phyloP scores from a whole-genome alignment of 768 basidiomycete genomes.

The Hemileccinum impolitum region DNA sequence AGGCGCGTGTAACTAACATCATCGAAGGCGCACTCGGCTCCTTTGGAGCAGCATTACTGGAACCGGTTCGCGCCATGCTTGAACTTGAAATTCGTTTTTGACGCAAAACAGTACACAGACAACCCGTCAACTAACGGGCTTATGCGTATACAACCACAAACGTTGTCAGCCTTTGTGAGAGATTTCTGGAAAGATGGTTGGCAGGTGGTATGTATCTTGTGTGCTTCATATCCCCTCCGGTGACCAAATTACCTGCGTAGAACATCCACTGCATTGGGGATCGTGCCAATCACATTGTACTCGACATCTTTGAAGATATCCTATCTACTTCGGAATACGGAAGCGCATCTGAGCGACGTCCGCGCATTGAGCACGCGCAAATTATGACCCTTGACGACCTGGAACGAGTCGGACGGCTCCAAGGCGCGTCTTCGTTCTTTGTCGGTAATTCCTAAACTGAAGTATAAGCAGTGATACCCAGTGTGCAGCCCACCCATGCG shows the following conservation, averaged over 20 bases:
- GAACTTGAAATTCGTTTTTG: not conserved
- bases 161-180: constrained; percentile 50
- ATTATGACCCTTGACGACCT: constrained; percentile 75
- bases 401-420: constrained; percentile 62
- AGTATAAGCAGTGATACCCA: constrained; percentile 66
- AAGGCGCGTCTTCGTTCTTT: constrained; percentile 46
- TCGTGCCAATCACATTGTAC: constrained; percentile 75
- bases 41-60: constrained; percentile 85
- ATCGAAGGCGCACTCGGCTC: constrained; percentile 78
- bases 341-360: constrained; percentile 46
- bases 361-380: constrained; percentile 92
- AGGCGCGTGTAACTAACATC: constrained; percentile 3
- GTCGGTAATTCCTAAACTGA: not conserved
- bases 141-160: constrained; percentile 55
- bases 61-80: constrained; percentile 40
- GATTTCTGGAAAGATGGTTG: constrained; percentile 71
- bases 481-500: constrained; percentile 93
- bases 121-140: constrained; percentile 68
- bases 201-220: constrained; percentile 65
- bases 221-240: not conserved
- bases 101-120: constrained; percentile 58
- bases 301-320: constrained; percentile 78
- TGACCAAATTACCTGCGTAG: constrained; percentile 37
- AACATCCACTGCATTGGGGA: constrained; percentile 91
- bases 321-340: constrained; percentile 30